Conservation (phyloP, 345 rosid genomes). For the Odontarrhena argentea region DNA sequence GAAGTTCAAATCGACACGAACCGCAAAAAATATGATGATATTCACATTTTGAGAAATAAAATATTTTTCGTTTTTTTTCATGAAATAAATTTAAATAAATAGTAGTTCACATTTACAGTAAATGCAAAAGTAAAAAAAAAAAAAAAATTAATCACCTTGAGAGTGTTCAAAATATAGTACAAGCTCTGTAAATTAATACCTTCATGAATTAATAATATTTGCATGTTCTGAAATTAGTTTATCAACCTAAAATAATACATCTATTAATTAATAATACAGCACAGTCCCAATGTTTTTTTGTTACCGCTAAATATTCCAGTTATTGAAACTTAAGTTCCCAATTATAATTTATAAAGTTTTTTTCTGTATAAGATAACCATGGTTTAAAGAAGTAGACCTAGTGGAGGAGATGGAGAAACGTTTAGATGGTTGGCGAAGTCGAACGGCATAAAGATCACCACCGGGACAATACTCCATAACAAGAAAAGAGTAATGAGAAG, state of each 20-base stretch:
- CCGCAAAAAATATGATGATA: not conserved
- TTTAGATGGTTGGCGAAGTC: constrained; percentile 71
- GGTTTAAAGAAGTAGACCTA: constrained; percentile 46
- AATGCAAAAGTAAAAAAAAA: not conserved
- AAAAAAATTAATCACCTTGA: not conserved
- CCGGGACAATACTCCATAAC: constrained; percentile 95
- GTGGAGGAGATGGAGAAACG: constrained; percentile 72
- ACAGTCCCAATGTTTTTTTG: too few species aligned
- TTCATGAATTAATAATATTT: too few species aligned
- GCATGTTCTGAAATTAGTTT: too few species aligned
- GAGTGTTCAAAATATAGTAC: not conserved
- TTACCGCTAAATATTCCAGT: too few species aligned
- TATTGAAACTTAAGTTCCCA: too few species aligned
- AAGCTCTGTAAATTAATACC: too few species aligned
- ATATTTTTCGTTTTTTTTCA: not conserved
- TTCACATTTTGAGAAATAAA: not conserved
- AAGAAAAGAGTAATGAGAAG: constrained; percentile 91
- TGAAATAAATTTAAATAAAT: not conserved
- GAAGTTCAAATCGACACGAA: too few species aligned
- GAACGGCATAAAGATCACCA: constrained; percentile 80
- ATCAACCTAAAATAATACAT: too few species aligned
- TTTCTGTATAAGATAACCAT: not conserved
- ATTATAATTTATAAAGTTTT: too few species aligned
- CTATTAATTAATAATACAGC: too few species aligned
- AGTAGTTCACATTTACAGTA: not conserved